These are phyloP conservation scores for Penicillium dipodomyicola DNA, from an alignment of 495 filamentous ascomycete species.

Conservation along the genomic window DNA sequence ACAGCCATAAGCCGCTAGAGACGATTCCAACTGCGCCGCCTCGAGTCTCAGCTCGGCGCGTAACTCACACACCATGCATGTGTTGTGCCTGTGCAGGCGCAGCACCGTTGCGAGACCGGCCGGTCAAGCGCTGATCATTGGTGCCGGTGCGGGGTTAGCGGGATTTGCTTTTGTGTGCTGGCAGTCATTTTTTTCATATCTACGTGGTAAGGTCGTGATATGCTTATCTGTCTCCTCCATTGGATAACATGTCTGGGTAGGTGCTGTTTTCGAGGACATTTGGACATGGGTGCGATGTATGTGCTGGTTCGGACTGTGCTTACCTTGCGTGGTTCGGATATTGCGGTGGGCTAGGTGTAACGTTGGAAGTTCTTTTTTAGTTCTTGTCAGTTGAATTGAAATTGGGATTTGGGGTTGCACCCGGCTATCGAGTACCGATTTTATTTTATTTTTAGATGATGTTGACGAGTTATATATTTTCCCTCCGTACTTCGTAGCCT, in stretches of 20 bases:
- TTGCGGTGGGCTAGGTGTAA: constrained; percentile 3
- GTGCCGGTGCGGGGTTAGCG: constrained; percentile 16
- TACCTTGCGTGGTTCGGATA: constrained; percentile 18
- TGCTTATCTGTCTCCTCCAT: neutral
- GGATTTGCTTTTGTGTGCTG: neutral
- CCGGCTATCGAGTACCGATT: neutral
- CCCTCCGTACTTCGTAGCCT: neutral
- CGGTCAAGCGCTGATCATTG: constrained; percentile 59
- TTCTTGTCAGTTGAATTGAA: neutral
- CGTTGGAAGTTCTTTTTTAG: neutral
- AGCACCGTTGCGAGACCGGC: constrained; percentile 33
- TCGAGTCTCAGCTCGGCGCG: constrained; percentile 33
- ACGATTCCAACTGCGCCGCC: constrained; percentile 48
- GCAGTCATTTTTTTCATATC: neutral
- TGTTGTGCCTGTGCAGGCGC: constrained; percentile 26
- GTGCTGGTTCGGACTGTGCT: neutral
- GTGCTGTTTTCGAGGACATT: neutral
- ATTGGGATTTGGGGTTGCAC: neutral
- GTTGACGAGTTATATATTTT: neutral
- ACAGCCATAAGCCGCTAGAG: constrained; percentile 48
- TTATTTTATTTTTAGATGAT: neutral
- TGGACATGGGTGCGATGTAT: neutral
- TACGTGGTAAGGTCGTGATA: neutral
- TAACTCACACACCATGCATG: constrained; percentile 32
- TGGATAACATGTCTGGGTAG: neutral